These are phyloP conservation scores for Kingdonia uniflora DNA, from an alignment of 164 flowering plant species.

Conservation along the genomic window DNA sequence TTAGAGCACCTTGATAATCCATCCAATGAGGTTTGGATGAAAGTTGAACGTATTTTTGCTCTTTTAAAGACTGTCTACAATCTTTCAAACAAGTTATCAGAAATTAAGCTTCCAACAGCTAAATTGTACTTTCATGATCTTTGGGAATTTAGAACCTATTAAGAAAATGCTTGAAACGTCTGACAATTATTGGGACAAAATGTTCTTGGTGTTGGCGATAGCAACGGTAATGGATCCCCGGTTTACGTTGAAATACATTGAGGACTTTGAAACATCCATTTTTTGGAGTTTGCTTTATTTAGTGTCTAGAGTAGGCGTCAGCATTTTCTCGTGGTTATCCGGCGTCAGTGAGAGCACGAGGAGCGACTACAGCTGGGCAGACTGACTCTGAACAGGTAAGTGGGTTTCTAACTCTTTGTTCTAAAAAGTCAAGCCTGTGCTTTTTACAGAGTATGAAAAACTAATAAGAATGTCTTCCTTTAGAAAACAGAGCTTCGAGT, in stretches of 20 bases:
- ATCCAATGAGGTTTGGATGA: not conserved
- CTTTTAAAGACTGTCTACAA: not conserved
- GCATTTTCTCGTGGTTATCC: too few relatives aligned
- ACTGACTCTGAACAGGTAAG: too few relatives aligned
- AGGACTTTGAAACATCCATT: too few relatives aligned
- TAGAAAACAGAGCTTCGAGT: too few relatives aligned
- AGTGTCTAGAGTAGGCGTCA: too few relatives aligned
- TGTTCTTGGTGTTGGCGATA: not conserved
- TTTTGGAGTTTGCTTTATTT: too few relatives aligned
- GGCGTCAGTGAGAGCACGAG: too few relatives aligned
- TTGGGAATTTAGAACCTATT: not conserved
- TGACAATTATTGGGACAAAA: not conserved
- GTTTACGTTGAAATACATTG: slow-evolving; percentile 2
- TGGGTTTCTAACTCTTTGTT: too few relatives aligned
- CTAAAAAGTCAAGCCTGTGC: too few relatives aligned
- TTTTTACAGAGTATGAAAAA: too few relatives aligned
- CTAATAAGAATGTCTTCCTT: too few relatives aligned
- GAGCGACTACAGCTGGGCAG: too few relatives aligned
- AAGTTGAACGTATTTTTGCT: slow-evolving; percentile 1
- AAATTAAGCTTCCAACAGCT: not conserved
- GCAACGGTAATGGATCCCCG: not conserved
- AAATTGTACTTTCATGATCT: not conserved
- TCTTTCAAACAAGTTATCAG: not conserved
- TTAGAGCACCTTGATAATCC: not conserved
- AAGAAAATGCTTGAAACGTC: not conserved